Evolutionary conservation across 2,329 filamentous ascomycete genomes (phyloP), one percentile per base, ranked within the genome.

Genomic region (Neonectria sp.): DNA sequence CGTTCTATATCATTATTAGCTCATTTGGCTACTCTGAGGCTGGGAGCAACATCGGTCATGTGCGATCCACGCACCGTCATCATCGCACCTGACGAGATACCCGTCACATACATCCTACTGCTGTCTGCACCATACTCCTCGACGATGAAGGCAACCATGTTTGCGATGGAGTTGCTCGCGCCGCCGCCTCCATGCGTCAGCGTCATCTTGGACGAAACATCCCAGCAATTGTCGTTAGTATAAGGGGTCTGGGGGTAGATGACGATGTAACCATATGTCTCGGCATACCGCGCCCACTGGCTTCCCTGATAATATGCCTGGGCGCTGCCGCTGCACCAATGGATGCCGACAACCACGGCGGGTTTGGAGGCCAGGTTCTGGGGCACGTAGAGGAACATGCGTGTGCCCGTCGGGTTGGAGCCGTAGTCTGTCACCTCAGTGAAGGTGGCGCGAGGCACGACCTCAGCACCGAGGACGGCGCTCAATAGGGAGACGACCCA

Each of bases 261-360:
- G 21, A 83, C 76, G 61, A 91, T 89, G 78, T 87, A 90, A 45
- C 87, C 88, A 56, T 87, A 81, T 31, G 80, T 77, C 68, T 90
- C 87, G 15, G 89, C 86, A 15, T 87, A 81, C 2, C 79, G 80
- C 33, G 86, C 84, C 75, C 89, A 90, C 2, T 85, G 83, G 1
- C 83, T 85, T 65, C 83, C 82, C 24, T 74, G 79, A 73, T 85
- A 88, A 78, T 86, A 90, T 6, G 81, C 84, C 63, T 83, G 77
- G 0, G 85, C 88, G 0, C 84, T 86, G 11, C 88, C 88, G 25
- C 79, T 81, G 78, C 89, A 91, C 78, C 86, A 89, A 79, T 90
- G 85, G 65, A 88, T 81, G 3, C 85, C 88, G 4, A 90, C 85
- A 24, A 90, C 78, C 43, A 90, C 81, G 2, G 81, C 82, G 0